Evolutionary conservation across 768 basidiomycete genomes (phyloP).

Genomic region (Pisolithus orientalis): DNA sequence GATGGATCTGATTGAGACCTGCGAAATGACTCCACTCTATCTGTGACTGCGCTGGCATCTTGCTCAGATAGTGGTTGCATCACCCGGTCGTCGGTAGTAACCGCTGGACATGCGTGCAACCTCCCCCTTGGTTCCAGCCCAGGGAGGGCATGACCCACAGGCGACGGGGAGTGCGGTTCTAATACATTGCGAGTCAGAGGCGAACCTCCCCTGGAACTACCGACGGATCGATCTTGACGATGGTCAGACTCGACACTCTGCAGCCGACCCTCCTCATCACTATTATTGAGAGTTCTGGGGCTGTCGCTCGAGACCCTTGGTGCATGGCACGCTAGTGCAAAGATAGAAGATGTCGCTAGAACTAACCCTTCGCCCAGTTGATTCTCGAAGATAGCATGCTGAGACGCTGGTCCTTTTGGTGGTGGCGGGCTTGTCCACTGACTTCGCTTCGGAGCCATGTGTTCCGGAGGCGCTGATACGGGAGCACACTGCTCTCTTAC

Average conservation of each 20-base stretch:
- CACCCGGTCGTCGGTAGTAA: conserved; percentile 3
- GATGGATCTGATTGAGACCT: conserved; percentile 41
- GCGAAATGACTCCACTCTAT: conserved; percentile 34
- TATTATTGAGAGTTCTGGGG: conserved; percentile 40
- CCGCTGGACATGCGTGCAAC: conserved; percentile 10
- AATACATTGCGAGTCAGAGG: conserved; percentile 16
- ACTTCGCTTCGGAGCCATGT: conserved; percentile 74
- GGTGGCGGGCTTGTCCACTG: conserved; percentile 88
- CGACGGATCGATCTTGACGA: conserved; percentile 47
- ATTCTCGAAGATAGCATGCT: conserved; percentile 61
- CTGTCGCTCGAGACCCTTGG: conserved; percentile 55
- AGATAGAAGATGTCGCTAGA: conserved; percentile 60
- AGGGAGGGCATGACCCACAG: conserved; percentile 5
- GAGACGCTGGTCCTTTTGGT: conserved; percentile 62
- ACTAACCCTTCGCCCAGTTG: conserved; percentile 60
- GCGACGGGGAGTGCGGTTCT: conserved; percentile 9
- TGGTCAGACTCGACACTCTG: conserved; percentile 64
- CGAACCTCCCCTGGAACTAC: conserved; percentile 55
- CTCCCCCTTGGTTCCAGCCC: conserved; percentile 21
- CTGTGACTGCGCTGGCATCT: conserved; percentile 16
- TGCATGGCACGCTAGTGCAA: conserved; percentile 48
- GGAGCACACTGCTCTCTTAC: conserved; percentile 27
- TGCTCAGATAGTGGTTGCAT: conserved; percentile 1
- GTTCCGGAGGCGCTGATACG: conserved; percentile 51
- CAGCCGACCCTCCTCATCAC: conserved; percentile 59